Conservation (phyloP, 2,329 filamentous ascomycete genomes). For the Xylariaceae sp. region DNA sequence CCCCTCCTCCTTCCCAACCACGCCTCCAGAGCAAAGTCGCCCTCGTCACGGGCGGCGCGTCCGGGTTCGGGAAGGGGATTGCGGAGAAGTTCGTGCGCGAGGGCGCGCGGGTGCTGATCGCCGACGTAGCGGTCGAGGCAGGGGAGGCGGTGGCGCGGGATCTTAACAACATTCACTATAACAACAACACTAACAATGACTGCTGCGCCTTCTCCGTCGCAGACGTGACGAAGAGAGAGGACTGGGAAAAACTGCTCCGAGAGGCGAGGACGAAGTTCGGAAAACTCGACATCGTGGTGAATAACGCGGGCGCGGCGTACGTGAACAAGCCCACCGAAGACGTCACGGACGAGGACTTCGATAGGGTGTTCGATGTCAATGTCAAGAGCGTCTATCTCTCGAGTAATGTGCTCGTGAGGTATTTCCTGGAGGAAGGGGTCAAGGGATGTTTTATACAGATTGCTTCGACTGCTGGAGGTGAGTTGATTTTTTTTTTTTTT, state of each 20-base stretch:
- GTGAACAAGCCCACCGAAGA: constrained; percentile 56
- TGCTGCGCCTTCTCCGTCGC: constrained; percentile 38
- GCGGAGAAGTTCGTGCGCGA: constrained; percentile 53
- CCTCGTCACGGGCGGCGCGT: constrained; percentile 49
- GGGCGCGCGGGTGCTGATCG: constrained; percentile 56
- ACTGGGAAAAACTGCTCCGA: constrained; percentile 48
- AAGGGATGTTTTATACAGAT: constrained; percentile 61
- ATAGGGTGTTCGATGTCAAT: constrained; percentile 62
- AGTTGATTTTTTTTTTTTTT: background rate
- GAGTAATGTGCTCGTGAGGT: constrained; percentile 53
- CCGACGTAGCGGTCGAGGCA: constrained; percentile 51
- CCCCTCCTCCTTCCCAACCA: too few species aligned
- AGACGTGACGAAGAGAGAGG: constrained; percentile 46
- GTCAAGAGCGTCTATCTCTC: constrained; percentile 62
- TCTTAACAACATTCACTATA: too few species aligned
- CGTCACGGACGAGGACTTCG: constrained; percentile 62
- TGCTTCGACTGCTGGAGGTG: constrained; percentile 54
- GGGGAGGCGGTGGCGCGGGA: constrained; percentile 46
- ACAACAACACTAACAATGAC: too few species aligned
- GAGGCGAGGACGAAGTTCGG: constrained; percentile 42
- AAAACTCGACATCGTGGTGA: constrained; percentile 52
- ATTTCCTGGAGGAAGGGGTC: constrained; percentile 49
- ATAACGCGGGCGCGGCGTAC: constrained; percentile 57
- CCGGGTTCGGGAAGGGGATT: constrained; percentile 60
- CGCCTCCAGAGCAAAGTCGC: constrained; percentile 39